These are phyloP conservation scores for Globisporangium nagaii DNA, from an alignment of 352 stramenopile species.

Conservation along the genomic window DNA sequence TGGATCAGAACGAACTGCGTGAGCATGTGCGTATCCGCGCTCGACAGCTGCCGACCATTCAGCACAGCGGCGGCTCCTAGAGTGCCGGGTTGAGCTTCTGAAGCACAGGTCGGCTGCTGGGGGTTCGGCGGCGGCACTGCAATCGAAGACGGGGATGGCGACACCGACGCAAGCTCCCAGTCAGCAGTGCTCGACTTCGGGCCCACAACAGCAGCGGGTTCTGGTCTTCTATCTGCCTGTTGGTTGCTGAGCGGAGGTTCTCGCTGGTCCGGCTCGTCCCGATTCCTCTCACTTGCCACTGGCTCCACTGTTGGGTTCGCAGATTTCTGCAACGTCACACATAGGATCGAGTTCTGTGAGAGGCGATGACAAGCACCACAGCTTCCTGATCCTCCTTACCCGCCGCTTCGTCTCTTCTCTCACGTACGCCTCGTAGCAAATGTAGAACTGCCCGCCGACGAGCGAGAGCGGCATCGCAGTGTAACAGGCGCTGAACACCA, in stretches of 20 bases:
- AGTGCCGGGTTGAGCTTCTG: background rate
- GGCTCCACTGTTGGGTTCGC: conserved; percentile 3
- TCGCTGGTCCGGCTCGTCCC: background rate
- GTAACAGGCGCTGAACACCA: conserved; percentile 54
- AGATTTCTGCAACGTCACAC: background rate
- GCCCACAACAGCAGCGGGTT: background rate
- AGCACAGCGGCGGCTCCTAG: background rate
- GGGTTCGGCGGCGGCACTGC: background rate
- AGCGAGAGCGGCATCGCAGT: conserved; percentile 58
- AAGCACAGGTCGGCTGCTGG: background rate
- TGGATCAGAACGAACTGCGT: conserved; percentile 5
- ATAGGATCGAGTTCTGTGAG: background rate
- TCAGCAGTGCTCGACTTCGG: background rate
- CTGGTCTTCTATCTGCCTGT: background rate
- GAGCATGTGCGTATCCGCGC: background rate
- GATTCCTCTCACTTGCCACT: background rate
- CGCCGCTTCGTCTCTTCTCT: conserved; percentile 23
- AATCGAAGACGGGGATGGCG: background rate
- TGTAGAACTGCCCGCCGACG: conserved; percentile 52
- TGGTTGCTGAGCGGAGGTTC: background rate
- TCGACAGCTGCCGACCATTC: background rate
- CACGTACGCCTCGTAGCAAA: conserved; percentile 45
- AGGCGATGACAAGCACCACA: background rate
- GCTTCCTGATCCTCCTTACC: conserved; percentile 1
- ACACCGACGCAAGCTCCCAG: background rate